These are phyloP conservation scores for Tricholoma matsutake DNA, from an alignment of 768 basidiomycete genomes.

Conservation along the genomic window DNA sequence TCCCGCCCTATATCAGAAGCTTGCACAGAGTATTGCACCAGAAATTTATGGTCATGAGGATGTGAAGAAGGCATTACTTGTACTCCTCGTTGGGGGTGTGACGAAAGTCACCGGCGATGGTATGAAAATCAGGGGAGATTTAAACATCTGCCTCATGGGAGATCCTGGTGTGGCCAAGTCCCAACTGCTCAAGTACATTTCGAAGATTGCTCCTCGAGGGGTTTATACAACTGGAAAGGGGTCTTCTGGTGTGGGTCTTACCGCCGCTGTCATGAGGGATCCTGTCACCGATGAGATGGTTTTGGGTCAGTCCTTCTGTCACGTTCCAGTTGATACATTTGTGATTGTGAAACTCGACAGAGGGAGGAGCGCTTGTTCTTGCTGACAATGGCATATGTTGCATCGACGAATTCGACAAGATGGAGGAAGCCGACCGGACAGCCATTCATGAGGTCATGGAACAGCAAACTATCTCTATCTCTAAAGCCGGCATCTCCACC, in stretches of 20 bases:
- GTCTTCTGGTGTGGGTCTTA: conserved; percentile 97
- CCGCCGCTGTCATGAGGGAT: conserved; percentile 98
- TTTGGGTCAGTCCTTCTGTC: conserved; percentile 58
- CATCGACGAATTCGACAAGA: conserved; percentile 99
- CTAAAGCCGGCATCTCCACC: conserved; percentile 98
- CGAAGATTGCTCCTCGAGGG: conserved; percentile 96
- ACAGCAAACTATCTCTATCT: conserved; percentile 99
- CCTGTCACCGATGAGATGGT: conserved; percentile 99
- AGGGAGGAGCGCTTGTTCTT: conserved; percentile 98
- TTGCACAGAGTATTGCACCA: conserved; percentile 93
- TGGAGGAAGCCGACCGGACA: conserved; percentile 97
- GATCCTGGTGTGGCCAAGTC: conserved; percentile 99
- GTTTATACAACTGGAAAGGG: conserved; percentile 99
- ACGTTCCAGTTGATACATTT: neutral
- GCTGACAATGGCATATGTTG: conserved; percentile 99
- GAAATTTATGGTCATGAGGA: conserved; percentile 98
- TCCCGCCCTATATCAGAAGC: conserved; percentile 78
- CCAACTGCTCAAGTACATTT: conserved; percentile 95
- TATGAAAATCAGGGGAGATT: conserved; percentile 97
- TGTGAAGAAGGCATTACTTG: conserved; percentile 92
- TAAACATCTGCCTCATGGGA: conserved; percentile 98
- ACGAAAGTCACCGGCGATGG: conserved; percentile 95
- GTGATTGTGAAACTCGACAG: conserved; percentile 38
- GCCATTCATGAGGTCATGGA: conserved; percentile 99
- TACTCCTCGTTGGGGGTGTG: conserved; percentile 93